Evolutionary conservation across 768 basidiomycete genomes (phyloP).

Genomic region (Lentinula aciculospora): DNA sequence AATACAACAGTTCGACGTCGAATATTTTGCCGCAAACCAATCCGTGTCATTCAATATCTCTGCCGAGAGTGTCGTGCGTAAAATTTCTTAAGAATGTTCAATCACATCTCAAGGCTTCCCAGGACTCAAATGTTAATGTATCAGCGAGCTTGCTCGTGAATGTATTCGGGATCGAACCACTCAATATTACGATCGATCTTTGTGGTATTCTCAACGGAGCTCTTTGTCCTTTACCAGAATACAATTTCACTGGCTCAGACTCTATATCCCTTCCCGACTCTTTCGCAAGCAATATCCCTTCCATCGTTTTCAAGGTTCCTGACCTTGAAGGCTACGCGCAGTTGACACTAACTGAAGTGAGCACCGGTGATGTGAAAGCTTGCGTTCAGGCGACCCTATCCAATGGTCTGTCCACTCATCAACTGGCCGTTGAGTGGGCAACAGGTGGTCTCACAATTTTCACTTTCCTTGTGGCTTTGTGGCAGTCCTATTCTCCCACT

Average conservation of each 20-base stretch:
- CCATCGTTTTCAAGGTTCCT: slow-evolving; percentile 81
- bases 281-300: slow-evolving; percentile 56
- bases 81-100: slow-evolving; percentile 4
- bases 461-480: slow-evolving; percentile 57
- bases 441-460: slow-evolving; percentile 64
- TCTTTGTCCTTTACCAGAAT: slow-evolving; percentile 76
- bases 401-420: slow-evolving; percentile 83
- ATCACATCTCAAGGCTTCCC: slow-evolving; percentile 11
- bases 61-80: slow-evolving; percentile 78
- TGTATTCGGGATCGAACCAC: slow-evolving; percentile 79
- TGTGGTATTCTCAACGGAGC: slow-evolving; percentile 74
- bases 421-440: slow-evolving; percentile 71
- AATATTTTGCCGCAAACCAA: slow-evolving; percentile 62
- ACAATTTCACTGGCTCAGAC: slow-evolving; percentile 85
- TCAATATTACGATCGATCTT: slow-evolving; percentile 85
- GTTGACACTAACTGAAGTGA: slow-evolving; percentile 62
- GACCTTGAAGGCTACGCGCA: slow-evolving; percentile 90
- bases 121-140: slow-evolving; percentile 77
- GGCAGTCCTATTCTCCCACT: slow-evolving; percentile 50
- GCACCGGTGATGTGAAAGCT: slow-evolving; percentile 70
- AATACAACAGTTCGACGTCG: slow-evolving; percentile 70
- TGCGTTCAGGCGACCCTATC: slow-evolving; percentile 90
- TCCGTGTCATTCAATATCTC: slow-evolving; percentile 83
- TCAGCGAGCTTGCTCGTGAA: slow-evolving; percentile 77
- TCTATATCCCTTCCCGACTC: slow-evolving; percentile 59